A percentile compares a stretch with the other conserved stretches of the same genome.
phyloP scores from a whole-genome alignment of 1,284 basidiomycete genomes.

The Phaffia rhodozyma region DNA sequence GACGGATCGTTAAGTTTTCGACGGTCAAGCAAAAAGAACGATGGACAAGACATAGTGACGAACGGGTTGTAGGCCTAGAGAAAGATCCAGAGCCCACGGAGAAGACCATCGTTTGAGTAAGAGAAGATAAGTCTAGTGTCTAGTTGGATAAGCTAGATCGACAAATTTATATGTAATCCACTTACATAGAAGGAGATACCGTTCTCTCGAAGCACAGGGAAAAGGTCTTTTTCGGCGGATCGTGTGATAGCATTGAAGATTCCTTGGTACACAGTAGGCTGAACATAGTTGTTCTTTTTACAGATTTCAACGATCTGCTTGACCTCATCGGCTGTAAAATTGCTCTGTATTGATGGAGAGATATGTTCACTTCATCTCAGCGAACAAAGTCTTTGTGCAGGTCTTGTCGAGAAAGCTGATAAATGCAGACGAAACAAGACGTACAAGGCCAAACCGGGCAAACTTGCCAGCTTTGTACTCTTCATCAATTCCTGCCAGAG shows the following conservation, averaged over 20 bases:
- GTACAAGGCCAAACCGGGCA: constrained; percentile 42
- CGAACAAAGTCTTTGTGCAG: too few relatives aligned
- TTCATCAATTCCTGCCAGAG: constrained; percentile 42
- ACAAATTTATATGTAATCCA: too few relatives aligned
- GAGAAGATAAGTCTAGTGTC: too few relatives aligned
- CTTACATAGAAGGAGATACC: constrained; percentile 35
- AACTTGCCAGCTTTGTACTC: constrained; percentile 44
- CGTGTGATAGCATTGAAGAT: constrained; percentile 32
- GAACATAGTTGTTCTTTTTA: constrained; percentile 45
- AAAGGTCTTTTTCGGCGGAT: constrained; percentile 47
- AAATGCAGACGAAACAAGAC: not conserved
- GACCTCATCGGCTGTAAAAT: constrained; percentile 42
- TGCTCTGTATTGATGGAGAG: constrained; percentile 18
- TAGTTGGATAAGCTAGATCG: too few relatives aligned
- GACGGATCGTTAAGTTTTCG: not conserved
- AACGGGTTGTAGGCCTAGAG: constrained; percentile 6
- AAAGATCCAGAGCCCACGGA: too few relatives aligned
- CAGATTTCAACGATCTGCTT: constrained; percentile 51
- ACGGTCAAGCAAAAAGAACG: not conserved
- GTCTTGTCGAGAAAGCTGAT: not conserved
- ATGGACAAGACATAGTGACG: not conserved
- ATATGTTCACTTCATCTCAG: constrained; percentile 18
- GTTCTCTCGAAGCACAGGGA: constrained; percentile 47
- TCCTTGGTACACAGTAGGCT: constrained; percentile 56
- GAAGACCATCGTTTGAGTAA: too few relatives aligned